Base-by-base conservation (phyloP, 805 yeast species). In the Cyberlindnera misumaiensis region DNA sequence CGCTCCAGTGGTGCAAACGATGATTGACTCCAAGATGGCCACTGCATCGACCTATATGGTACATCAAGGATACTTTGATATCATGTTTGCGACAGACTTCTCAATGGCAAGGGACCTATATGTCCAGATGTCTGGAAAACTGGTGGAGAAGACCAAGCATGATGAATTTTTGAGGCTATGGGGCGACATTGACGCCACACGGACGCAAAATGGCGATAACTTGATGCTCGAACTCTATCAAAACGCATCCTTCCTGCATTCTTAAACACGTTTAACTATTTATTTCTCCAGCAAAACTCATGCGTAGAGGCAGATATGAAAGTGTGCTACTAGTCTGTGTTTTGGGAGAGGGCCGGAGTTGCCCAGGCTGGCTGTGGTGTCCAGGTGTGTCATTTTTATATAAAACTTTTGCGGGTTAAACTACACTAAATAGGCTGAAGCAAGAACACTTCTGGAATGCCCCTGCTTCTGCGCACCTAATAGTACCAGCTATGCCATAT, bases 31-130 rank as follows among this genome's bases (percentile, higher is more conserved):
- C 45, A 65, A 68, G 40, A 81, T 83, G 80, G 71, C 84, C 4
- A 78, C 83, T 15, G 74, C 80, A 0, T 69, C 77, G 28, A 77
- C 89, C 0, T 85, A 78, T 56, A 80, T 86, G 89, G 81, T 75
- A n/a, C 71, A 80, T 29, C 95, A 84, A 55, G 96, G 95, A 0
- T 82, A 72, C 52, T 86, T 84, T 55, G 95, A 86, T 58, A 85
- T 86, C 36, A 77, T 84, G 81, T 86, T 86, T 53, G 85, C 94
- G 9, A 86, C 95, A 0, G 83, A 86, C 52, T 87, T 86, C 57
- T 60, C 63, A 7, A 63, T 77, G 8, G 75, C 78, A 4, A 67
- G 73, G 30, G 81, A 78, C 35, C 44, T 85, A 42, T 87, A 86
- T 53, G 63, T 66, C 13, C 72, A 73, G 44, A 73, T 83, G 12